These are phyloP conservation scores for Dendrobium chrysotoxum DNA, from an alignment of 106 monocot species.

Conservation along the genomic window DNA sequence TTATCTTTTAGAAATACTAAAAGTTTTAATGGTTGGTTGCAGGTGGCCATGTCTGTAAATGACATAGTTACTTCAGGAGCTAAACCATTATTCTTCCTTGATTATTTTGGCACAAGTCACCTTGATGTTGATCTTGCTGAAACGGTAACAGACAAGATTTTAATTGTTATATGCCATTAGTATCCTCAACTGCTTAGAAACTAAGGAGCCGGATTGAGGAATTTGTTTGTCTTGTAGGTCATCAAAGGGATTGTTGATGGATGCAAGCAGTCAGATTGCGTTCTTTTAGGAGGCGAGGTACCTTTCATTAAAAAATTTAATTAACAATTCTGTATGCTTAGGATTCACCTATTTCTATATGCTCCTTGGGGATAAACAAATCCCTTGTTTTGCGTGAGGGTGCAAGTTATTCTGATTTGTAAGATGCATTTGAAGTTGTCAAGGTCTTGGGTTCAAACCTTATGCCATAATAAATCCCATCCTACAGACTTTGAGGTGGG, in stretches of 20 bases:
- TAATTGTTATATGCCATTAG: not conserved
- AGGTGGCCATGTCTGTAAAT: slow-evolving; percentile 99
- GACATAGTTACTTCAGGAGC: slow-evolving; percentile 98
- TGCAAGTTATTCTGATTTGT: too few species aligned
- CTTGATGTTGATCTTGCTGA: slow-evolving; percentile 98
- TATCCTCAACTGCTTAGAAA: not conserved
- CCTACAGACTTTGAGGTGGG: too few species aligned
- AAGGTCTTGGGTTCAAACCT: too few species aligned
- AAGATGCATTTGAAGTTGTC: too few species aligned
- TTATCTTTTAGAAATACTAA: not conserved
- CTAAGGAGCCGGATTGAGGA: not conserved
- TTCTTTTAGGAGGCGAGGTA: slow-evolving; percentile 94
- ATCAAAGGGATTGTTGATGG: slow-evolving; percentile 94
- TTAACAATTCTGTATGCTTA: not conserved
- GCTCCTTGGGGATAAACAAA: not conserved
- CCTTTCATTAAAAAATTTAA: not conserved
- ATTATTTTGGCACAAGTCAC: slow-evolving; percentile 85
- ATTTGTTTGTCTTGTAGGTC: slow-evolving; percentile 33
- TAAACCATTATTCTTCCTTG: slow-evolving; percentile 89
- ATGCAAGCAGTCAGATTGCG: slow-evolving; percentile 87
- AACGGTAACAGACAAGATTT: slow-evolving; percentile 33
- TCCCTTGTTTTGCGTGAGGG: not conserved
- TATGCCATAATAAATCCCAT: too few species aligned
- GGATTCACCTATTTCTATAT: not conserved
- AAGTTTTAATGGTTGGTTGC: slow-evolving; percentile 3